Evolutionary conservation across 768 basidiomycete species (phyloP), one percentile per base, ranked within the genome.

Genomic region (Pisolithus microcarpus): DNA sequence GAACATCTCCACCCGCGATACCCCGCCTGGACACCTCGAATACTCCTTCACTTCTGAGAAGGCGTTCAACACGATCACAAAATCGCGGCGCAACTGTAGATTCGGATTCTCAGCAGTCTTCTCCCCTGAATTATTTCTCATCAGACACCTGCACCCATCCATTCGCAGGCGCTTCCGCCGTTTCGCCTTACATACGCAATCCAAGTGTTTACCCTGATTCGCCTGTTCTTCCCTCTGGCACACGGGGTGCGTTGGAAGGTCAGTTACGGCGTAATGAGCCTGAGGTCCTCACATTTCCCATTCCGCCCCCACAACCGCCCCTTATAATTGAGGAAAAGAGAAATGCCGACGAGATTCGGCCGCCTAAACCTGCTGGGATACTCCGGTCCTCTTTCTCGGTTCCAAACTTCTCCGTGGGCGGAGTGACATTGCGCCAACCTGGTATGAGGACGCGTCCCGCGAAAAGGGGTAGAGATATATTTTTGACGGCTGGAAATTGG

Each of bases 401-500:
- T 4, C 87, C 87, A 7, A 78, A 89, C 60, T 68, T 90, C 36
- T 73, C 56, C 11, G 16, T 49, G 37, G 30, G 57, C 15, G 42
- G 51, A 6, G 49, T 23, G 24, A 54, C 55, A 15, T 30, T 46
- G 8, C 54, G 53, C 37, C 57, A 58, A 2, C 5, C 48, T 15
- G 19, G 51, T 28, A 65, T 61, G 52, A 56, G 59, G 26, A 57
- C 56, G n/a, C 53, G 49, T 1, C 51, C 51, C 44, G 54, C 63
- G 38, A 56, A 69, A 23, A 80, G 73, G 58, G 71, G 70, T 11
- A 78, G 73, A 55, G 81, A 85, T 28, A 72, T 81, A 6, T 88
- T 84, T 85, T 59, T 88, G 2, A 78, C 81, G 2, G 78, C 85
- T 0, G 85, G 89, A 67, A 81, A 83, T 16, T 88, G 87, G 85